Conservation (phyloP, 805 yeast genomes). For the Tetrapisispora phaffii region DNA sequence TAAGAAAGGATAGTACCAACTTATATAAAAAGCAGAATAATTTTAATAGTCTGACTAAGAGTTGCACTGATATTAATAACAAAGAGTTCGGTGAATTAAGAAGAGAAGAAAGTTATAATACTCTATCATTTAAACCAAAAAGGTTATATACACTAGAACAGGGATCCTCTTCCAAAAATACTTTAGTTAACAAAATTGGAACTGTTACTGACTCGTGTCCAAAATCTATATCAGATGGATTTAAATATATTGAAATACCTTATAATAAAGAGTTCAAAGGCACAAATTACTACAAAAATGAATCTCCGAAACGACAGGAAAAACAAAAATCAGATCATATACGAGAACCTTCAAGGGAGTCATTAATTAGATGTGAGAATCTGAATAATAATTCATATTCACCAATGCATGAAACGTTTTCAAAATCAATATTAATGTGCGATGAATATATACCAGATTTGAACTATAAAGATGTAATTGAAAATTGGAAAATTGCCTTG, state of each 20-base stretch:
- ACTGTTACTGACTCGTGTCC: not conserved
- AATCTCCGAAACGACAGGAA: not conserved
- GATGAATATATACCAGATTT: constrained; percentile 74
- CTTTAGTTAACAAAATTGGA: constrained; percentile 26
- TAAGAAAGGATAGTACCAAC: not conserved
- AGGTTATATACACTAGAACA: constrained; percentile 17
- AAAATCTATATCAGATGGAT: not conserved
- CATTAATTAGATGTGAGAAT: not conserved
- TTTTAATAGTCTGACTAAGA: not conserved
- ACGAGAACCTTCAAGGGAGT: not conserved
- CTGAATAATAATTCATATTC: not conserved
- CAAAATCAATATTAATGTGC: constrained; percentile 33
- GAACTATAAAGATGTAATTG: constrained; percentile 42
- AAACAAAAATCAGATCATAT: not conserved
- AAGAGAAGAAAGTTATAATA: constrained; percentile 6
- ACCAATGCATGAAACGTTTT: not conserved
- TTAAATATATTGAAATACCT: not conserved
- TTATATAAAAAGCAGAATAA: not conserved
- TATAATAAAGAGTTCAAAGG: constrained; percentile 56
- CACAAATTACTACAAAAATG: constrained; percentile 7
- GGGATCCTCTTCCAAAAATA: constrained; percentile 16
- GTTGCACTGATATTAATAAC: not conserved
- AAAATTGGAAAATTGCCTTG: constrained; percentile 36
- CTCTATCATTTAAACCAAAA: constrained; percentile 17
- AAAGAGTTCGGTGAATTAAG: not conserved